Evolutionary conservation across 805 yeast genomes (phyloP).

Genomic region (Saturnispora saitoi): DNA sequence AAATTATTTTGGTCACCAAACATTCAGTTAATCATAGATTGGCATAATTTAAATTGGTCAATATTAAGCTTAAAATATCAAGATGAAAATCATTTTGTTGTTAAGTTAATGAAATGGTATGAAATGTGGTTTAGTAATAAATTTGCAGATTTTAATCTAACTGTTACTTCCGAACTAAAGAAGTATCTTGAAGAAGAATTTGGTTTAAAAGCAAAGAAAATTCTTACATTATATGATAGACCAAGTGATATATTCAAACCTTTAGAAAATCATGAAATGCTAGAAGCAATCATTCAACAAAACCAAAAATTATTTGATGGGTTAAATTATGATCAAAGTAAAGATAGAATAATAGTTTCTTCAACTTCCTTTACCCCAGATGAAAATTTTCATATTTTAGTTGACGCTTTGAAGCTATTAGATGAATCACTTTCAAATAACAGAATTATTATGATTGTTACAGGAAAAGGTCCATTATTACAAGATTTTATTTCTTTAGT

Average conservation of each 20-base stretch:
- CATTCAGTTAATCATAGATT: slow-evolving; percentile 70
- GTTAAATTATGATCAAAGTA: slow-evolving; percentile 15
- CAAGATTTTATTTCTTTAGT: slow-evolving; percentile 30
- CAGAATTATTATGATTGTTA: slow-evolving; percentile 62
- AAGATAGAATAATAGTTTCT: slow-evolving; percentile 63
- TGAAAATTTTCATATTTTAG: slow-evolving; percentile 68
- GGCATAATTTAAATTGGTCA: slow-evolving; percentile 93
- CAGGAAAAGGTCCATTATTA: slow-evolving; percentile 91
- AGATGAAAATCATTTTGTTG: slow-evolving; percentile 50
- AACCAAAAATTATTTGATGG: slow-evolving; percentile 28
- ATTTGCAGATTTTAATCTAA: slow-evolving; percentile 61
- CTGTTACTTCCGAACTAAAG: slow-evolving; percentile 75
- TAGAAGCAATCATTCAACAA: slow-evolving; percentile 27
- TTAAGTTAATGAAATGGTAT: slow-evolving; percentile 47
- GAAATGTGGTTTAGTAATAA: slow-evolving; percentile 53
- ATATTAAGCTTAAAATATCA: slow-evolving; percentile 61
- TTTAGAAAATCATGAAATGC: slow-evolving; percentile 23
- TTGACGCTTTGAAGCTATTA: slow-evolving; percentile 58
- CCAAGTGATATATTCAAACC: slow-evolving; percentile 69
- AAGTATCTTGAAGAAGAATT: slow-evolving; percentile 48
- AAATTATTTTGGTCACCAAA: slow-evolving; percentile 36
- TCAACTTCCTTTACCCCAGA: slow-evolving; percentile 96
- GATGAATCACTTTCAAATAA: slow-evolving; percentile 31
- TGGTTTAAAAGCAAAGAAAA: slow-evolving; percentile 37
- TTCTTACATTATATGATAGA: slow-evolving; percentile 73